These are phyloP conservation scores for Fonsecaea monophora DNA, from an alignment of 2,329 filamentous ascomycete species.

Conservation along the genomic window DNA sequence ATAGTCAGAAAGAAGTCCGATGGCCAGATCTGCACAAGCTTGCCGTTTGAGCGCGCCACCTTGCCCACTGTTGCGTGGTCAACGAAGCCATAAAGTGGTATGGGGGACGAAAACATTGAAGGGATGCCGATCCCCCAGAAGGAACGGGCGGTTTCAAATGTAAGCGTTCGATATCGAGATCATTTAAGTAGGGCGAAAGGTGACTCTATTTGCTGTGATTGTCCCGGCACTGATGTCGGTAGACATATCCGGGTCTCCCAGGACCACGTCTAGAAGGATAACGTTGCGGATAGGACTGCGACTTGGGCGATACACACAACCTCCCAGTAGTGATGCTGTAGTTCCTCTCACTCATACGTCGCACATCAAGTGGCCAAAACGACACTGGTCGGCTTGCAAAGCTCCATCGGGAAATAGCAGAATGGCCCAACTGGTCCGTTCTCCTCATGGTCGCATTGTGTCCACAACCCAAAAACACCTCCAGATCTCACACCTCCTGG, in stretches of 20 bases:
- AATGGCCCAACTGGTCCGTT: constrained; percentile 38
- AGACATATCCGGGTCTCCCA: background rate
- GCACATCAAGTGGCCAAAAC: constrained; percentile 25
- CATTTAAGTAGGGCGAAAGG: no score
- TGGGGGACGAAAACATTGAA: no score
- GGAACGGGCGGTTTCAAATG: background rate
- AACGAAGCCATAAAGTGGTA: background rate
- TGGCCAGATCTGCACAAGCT: constrained; percentile 12
- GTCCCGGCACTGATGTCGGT: background rate
- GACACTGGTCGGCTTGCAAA: constrained; percentile 37
- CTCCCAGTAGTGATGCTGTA: background rate
- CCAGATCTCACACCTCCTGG: constrained; percentile 39
- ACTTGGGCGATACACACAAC: background rate
- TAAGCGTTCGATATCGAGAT: no score
- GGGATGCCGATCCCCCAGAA: background rate
- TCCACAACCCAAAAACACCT: constrained; percentile 39
- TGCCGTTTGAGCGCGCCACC: constrained; percentile 9
- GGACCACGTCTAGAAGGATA: background rate
- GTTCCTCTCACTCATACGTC: background rate
- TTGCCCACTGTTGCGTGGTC: constrained; percentile 2
- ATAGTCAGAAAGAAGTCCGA: background rate
- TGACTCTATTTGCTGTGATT: background rate
- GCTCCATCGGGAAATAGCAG: constrained; percentile 38
- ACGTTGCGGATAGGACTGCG: background rate
- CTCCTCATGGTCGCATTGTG: constrained; percentile 37